A percentile compares a stretch with the other conserved stretches of the same genome.
Evolutionary conservation across 1,139 yeast genomes (phyloP).

Genomic region (Yamadazyma siamensis): DNA sequence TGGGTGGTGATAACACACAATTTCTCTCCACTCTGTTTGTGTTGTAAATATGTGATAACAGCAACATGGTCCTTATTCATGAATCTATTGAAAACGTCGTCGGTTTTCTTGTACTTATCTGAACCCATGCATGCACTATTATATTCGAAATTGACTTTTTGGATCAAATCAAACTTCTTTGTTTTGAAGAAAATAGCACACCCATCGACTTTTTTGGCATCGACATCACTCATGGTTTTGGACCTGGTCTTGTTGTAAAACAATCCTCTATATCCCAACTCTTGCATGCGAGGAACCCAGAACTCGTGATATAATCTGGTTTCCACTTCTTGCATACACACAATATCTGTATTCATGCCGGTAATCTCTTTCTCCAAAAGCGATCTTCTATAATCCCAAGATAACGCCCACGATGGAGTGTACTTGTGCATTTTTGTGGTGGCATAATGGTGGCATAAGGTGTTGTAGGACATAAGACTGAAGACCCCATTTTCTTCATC

Average conservation of each 20-base stretch:
- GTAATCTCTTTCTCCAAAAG: constrained; percentile 70
- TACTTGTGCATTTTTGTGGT: constrained; percentile 88
- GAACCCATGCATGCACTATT: constrained; percentile 84
- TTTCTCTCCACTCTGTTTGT: constrained; percentile 65
- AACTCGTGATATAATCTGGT: constrained; percentile 79
- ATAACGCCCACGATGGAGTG: constrained; percentile 96
- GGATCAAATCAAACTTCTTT: constrained; percentile 65
- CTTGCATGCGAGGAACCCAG: constrained; percentile 74
- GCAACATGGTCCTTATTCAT: constrained; percentile 96
- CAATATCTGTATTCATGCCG: constrained; percentile 63
- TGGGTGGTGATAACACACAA: constrained; percentile 85
- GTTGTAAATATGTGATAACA: constrained; percentile 73
- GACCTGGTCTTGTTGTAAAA: constrained; percentile 90
- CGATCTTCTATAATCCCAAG: constrained; percentile 89
- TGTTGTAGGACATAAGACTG: constrained; percentile 83
- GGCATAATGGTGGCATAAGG: constrained; percentile 93
- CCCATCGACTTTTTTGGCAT: constrained; percentile 91
- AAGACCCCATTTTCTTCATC: constrained; percentile 40
- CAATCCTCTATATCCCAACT: constrained; percentile 74
- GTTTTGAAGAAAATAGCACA: constrained; percentile 87
- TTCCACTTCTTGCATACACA: constrained; percentile 96
- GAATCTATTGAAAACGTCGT: constrained; percentile 91
- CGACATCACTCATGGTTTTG: constrained; percentile 81
- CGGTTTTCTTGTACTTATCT: constrained; percentile 87
- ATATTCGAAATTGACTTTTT: constrained; percentile 77